Evolutionary conservation across 1,284 basidiomycete genomes (phyloP).

Genomic region (Microbotryum silenes-acaulis): DNA sequence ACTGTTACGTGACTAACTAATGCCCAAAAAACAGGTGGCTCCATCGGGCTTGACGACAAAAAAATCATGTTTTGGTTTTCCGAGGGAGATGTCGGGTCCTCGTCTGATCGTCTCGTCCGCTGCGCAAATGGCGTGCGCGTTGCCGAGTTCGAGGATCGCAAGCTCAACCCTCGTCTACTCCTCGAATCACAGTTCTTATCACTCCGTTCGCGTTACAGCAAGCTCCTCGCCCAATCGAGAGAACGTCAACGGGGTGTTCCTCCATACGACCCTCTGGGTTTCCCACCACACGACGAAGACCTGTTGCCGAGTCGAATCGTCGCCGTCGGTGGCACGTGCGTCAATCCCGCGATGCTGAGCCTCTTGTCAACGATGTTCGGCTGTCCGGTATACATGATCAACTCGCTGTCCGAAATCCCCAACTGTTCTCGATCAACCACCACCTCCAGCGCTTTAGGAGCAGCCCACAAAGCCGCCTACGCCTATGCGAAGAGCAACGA

Average conservation of each 20-base stretch:
- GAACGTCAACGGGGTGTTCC: neutral
- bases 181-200: slow-evolving; percentile 16
- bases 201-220: neutral
- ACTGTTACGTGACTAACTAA: neutral
- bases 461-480: slow-evolving; percentile 27
- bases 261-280: slow-evolving; percentile 7
- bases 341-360: slow-evolving; percentile 16
- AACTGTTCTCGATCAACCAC: neutral
- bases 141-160: slow-evolving; percentile 70
- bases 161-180: slow-evolving; percentile 60
- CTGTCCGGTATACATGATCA: slow-evolving; percentile 6
- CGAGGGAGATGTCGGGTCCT: slow-evolving; percentile 61
- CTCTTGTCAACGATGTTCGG: slow-evolving; percentile 19
- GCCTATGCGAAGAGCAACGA: neutral
- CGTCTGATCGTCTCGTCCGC: slow-evolving; percentile 68
- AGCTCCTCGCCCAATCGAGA: neutral
- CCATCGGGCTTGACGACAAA: slow-evolving; percentile 67
- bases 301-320: slow-evolving; percentile 15
- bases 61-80: slow-evolving; percentile 76
- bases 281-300: neutral
- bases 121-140: slow-evolving; percentile 77
- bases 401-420: neutral
- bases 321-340: slow-evolving; percentile 4
- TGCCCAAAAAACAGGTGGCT: no score
- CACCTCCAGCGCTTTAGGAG: slow-evolving; percentile 13